Base-by-base conservation (phyloP, 2,329 filamentous ascomycete genomes). In the Botrytis squamosa region DNA sequence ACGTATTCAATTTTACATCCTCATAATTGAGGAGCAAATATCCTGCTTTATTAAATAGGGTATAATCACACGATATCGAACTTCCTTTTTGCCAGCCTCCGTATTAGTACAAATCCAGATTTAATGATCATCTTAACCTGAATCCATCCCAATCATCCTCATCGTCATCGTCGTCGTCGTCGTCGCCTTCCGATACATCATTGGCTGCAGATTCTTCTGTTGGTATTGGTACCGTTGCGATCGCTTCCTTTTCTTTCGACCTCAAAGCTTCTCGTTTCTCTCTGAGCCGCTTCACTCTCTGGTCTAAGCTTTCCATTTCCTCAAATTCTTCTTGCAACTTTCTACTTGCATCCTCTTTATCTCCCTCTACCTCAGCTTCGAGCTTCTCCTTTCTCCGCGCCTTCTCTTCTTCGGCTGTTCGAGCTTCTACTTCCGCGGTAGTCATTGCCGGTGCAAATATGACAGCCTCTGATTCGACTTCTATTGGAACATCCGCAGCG, bases 231-330 rank as follows among this genome's bases (percentile, higher is more conserved):
- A 14, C 20, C 7, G 64, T 65, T 36, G 22, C 33, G 22, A 55
- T 60, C 18, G 18, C 29, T 5, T 42, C 36, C 46, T 33, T 52
- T 74, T 82, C 82, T 42, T 81, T 84, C 55, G 78, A 78, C 64
- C 89, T 85, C 75, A 95, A 81, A 72, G 89, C 89, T 79, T 95
- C 93, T 65, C 92, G 85, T 81, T 89, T 90, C 80, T 93, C 89
- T 80, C 92, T 91, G 71, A 95, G 82, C 75, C 85, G 86, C 74
- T 86, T 85, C 20, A 95, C 91, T 10, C 92, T 88, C 70, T 89
- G 88, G 81, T 95, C 93, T 64, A 95, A 86, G 79, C 90, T 88
- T 80, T 92, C 91, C 93, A 95, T 95, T 80, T 94, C 91, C 74
- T 94, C 92, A 77, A 95, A 92, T 81, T 95, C 93, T 59, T 91